These are phyloP conservation scores for Gilbertella persicaria DNA, from an alignment of 371 early-diverging fungal species.

Conservation along the genomic window DNA sequence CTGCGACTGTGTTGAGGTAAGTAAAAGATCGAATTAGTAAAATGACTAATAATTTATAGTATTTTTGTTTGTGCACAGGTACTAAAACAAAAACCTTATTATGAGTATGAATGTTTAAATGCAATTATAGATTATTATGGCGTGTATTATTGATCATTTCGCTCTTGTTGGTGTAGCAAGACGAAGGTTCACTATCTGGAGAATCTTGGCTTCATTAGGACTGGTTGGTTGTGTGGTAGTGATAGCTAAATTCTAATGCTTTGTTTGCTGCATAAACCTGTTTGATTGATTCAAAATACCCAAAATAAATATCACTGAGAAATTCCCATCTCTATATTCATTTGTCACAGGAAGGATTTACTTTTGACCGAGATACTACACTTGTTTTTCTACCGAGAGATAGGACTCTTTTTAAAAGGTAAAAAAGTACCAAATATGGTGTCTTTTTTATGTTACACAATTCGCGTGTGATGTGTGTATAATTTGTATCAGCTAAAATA, in stretches of 20 bases:
- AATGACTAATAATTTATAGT: constrained; percentile 19
- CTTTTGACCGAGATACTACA: no score
- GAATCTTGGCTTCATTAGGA: constrained; percentile 52
- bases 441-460: no score
- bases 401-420: constrained; percentile 9
- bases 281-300: no score
- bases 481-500: not conserved
- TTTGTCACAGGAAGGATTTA: no score
- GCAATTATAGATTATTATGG: constrained; percentile 33
- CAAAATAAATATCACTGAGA: no score
- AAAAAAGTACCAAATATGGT: constrained; percentile 8
- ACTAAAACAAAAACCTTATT: not conserved
- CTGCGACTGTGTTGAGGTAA: constrained; percentile 42
- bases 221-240: constrained; percentile 50
- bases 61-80: constrained; percentile 54
- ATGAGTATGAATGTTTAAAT: not conserved
- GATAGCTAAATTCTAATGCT: constrained; percentile 31
- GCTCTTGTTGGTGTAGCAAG: constrained; percentile 41
- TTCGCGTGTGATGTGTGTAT: no score
- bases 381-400: constrained; percentile 16
- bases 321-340: no score
- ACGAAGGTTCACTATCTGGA: constrained; percentile 48
- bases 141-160: constrained; percentile 55
- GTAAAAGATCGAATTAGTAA: not conserved
- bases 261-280: not conserved